Evolutionary conservation across 2,329 filamentous ascomycete genomes (phyloP), one percentile per base, ranked within the genome.

Genomic region (Calycina herbarum): DNA sequence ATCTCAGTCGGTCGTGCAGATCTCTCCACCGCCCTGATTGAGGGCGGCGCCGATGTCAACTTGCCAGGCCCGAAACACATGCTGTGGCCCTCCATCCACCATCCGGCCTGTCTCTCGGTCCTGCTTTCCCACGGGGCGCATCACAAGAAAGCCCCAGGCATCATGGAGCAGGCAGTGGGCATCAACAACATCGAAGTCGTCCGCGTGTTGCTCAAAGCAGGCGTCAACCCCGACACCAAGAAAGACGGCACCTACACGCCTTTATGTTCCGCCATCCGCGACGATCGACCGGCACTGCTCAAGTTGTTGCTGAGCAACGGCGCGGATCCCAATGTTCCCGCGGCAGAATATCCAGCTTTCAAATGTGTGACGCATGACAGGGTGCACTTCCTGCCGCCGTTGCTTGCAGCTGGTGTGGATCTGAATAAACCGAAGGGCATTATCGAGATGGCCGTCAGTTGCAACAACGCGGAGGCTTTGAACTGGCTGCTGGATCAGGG

Each of bases 211-310:
- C 79, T 88, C 59, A 80, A 84, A 31, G 82, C 84, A 1, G 85
- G 85, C 13, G 84, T 89, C n/a, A 82, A 85, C 58, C 85, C 85
- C 54, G 87, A 89, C 68, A 73, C 79, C 10, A 86, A 85, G 69
- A 89, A 88, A 73, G 88, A 90, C 68, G 86, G 86, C 8, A 83
- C 85, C 38, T 91, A 89, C 76, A 90, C 88, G 0, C 88, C 88
- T 0, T 79, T 91, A 0, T 90, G 88, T 77, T 86, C 87, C 0
- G 82, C 88, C 0, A 90, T 91, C 68, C 86, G 88, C 27, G 88
- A 91, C 75, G 85, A 90, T 73, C 82, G 85, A 59, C 74, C 79
- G 27, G 86, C 89, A 15, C 86, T 91, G 45, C 82, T 91, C 60
- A 78, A 83, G 15, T 82, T 89, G 13, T 81, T 91, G 3, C 78